Percentiles rank a stretch among this genome's conserved stretches.
Conservation (phyloP, 2,329 filamentous ascomycete genomes). For the Ophiostoma quercus region DNA sequence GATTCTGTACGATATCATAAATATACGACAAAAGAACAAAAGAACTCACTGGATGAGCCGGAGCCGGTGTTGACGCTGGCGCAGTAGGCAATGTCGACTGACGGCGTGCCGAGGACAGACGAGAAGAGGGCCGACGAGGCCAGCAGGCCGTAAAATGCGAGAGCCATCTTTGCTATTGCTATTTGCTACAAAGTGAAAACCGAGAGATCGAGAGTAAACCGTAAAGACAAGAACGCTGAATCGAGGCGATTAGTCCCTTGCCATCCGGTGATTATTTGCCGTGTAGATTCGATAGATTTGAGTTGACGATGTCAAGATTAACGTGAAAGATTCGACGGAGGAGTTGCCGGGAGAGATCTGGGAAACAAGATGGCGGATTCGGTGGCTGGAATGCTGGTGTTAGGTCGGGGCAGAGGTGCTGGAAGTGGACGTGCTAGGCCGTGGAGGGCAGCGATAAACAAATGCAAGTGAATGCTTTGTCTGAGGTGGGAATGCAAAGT, state of each 20-base stretch:
- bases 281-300: too few species aligned
- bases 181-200: background rate
- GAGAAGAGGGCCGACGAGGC: slow-evolving; percentile 6
- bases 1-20: background rate
- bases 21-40: background rate
- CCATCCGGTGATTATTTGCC: background rate
- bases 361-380: background rate
- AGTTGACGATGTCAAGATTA: too few species aligned
- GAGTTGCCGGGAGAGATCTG: background rate
- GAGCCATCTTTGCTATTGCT: slow-evolving; percentile 17
- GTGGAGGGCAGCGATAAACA: slow-evolving; percentile 21
- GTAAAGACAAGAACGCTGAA: background rate
- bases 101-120: slow-evolving; percentile 8
- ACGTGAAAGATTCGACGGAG: background rate
- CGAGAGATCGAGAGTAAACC: background rate
- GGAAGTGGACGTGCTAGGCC: background rate
- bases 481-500: background rate
- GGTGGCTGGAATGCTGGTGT: slow-evolving; percentile 6
- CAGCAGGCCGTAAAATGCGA: slow-evolving; percentile 15
- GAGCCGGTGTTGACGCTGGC: slow-evolving; percentile 44
- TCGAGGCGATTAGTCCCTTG: background rate
- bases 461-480: slow-evolving; percentile 27
- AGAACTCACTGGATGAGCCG: slow-evolving; percentile 40
- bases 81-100: slow-evolving; percentile 38
- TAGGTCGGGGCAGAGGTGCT: background rate